Evolutionary conservation across 108 stramenopile species (phyloP).

Genomic region (Mayamaea pseudoterrestris): DNA sequence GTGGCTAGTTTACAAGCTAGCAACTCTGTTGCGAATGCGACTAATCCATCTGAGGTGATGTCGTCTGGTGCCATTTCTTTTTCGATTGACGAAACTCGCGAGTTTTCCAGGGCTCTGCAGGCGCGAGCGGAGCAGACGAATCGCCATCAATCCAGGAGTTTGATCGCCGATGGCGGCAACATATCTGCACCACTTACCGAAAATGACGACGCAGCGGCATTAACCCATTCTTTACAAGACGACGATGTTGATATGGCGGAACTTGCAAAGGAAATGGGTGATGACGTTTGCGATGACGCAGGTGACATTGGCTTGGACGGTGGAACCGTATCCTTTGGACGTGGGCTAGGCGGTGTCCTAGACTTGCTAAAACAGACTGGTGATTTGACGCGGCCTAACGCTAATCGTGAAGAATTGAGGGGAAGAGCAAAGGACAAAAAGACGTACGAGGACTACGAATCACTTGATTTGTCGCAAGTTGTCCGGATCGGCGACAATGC

Average conservation of each 20-base stretch:
- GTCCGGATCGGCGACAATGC: conserved; percentile 56
- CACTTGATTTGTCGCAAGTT: conserved; percentile 56
- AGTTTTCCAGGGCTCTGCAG: conserved; percentile 70
- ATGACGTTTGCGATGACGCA: conserved; percentile 23
- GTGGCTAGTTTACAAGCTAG: conserved; percentile 37
- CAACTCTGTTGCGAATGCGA: conserved; percentile 8
- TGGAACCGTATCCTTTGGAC: conserved; percentile 41
- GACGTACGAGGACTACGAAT: conserved; percentile 80
- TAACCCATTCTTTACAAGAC: conserved; percentile 9
- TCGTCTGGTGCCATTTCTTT: conserved; percentile 35
- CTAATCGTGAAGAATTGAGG: conserved; percentile 62
- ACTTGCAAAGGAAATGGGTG: conserved; percentile 51
- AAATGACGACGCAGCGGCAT: not conserved
- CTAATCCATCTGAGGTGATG: not conserved
- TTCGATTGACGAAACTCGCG: conserved; percentile 69
- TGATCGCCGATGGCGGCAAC: too few relatives aligned
- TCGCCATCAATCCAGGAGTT: conserved; percentile 17
- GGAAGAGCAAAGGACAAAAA: conserved; percentile 83
- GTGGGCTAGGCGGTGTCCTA: conserved; percentile 69
- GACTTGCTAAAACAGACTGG: conserved; percentile 73
- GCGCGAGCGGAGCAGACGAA: conserved; percentile 54
- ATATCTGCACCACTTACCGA: too few relatives aligned
- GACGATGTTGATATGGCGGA: conserved; percentile 57
- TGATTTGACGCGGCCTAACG: conserved; percentile 53
- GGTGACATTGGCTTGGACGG: conserved; percentile 26